Conservation (phyloP, 2,329 filamentous ascomycete genomes). For the Xylaria sp. region DNA sequence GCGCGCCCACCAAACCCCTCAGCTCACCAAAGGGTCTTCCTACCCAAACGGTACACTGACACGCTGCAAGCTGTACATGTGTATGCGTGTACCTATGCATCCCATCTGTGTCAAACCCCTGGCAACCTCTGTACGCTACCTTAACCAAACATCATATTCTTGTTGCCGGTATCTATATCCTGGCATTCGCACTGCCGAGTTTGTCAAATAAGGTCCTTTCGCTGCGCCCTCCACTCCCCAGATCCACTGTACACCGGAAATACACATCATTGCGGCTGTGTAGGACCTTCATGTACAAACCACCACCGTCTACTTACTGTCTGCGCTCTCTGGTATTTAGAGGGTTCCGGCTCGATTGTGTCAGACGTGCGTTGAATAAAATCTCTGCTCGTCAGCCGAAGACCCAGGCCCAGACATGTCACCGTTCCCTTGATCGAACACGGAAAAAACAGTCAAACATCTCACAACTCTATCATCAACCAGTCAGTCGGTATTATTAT, state of each 20-base stretch:
- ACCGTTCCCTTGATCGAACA: slow-evolving; percentile 21
- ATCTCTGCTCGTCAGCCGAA: slow-evolving; percentile 23
- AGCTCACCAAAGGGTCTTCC: background rate
- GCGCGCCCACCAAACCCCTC: background rate
- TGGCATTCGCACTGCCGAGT: slow-evolving; percentile 16
- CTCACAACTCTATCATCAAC: background rate
- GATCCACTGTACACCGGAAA: slow-evolving; percentile 5
- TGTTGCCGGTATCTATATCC: background rate
- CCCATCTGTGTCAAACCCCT: too few species aligned
- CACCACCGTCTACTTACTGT: slow-evolving; percentile 2
- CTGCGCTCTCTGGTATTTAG: background rate
- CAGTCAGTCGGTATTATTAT: background rate
- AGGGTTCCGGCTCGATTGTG: slow-evolving; percentile 16
- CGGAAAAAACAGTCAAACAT: slow-evolving; percentile 20
- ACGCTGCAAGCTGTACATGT: slow-evolving; percentile 8
- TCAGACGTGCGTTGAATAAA: slow-evolving; percentile 28
- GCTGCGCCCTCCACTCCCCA: slow-evolving; percentile 1
- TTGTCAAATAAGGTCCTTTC: slow-evolving; percentile 17
- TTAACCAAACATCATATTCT: background rate
- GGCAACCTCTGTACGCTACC: too few species aligned
- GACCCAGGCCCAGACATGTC: slow-evolving; percentile 18
- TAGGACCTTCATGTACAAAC: slow-evolving; percentile 15
- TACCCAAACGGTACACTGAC: background rate
- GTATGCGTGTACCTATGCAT: slow-evolving; percentile 3
- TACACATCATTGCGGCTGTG: slow-evolving; percentile 16